These are phyloP conservation scores for Aspergillus nomiae DNA, from an alignment of 2,329 filamentous ascomycete species.

Conservation along the genomic window DNA sequence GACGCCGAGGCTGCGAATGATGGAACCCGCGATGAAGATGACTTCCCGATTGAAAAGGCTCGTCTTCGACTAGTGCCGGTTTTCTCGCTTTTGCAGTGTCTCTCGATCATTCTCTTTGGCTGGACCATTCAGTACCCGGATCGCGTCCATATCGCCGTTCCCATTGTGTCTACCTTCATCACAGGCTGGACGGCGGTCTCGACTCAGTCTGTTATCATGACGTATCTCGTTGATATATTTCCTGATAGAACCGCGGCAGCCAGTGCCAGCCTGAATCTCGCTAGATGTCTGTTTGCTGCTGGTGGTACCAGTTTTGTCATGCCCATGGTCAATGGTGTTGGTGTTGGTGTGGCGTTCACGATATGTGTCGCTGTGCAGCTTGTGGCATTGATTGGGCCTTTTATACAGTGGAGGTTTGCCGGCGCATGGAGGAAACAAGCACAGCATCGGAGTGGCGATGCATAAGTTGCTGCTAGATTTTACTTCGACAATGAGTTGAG, in stretches of 20 bases:
- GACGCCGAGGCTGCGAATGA: not conserved
- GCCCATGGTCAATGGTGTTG: conserved; percentile 52
- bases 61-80: conserved; percentile 53
- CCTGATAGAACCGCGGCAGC: conserved; percentile 53
- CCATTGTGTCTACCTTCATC: conserved; percentile 55
- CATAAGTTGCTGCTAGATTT: too few relatives aligned
- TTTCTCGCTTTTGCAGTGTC: conserved; percentile 48
- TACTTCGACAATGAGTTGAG: too few relatives aligned
- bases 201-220: conserved; percentile 52
- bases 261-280: conserved; percentile 56
- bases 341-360: conserved; percentile 51
- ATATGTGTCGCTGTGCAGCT: conserved; percentile 48
- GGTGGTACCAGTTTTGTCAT: conserved; percentile 54
- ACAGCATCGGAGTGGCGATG: not conserved
- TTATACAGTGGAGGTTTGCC: conserved; percentile 49
- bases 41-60: conserved; percentile 54
- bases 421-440: conserved; percentile 36
- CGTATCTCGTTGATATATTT: conserved; percentile 58
- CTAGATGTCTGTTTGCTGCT: conserved; percentile 55
- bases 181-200: conserved; percentile 56
- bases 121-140: conserved; percentile 53
- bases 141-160: conserved; percentile 51
- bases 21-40: conserved; percentile 13
- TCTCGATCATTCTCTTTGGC: conserved; percentile 54
- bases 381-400: conserved; percentile 48